Base-by-base conservation (phyloP, 352 stramenopile species). In the Pythium oligandrum region DNA sequence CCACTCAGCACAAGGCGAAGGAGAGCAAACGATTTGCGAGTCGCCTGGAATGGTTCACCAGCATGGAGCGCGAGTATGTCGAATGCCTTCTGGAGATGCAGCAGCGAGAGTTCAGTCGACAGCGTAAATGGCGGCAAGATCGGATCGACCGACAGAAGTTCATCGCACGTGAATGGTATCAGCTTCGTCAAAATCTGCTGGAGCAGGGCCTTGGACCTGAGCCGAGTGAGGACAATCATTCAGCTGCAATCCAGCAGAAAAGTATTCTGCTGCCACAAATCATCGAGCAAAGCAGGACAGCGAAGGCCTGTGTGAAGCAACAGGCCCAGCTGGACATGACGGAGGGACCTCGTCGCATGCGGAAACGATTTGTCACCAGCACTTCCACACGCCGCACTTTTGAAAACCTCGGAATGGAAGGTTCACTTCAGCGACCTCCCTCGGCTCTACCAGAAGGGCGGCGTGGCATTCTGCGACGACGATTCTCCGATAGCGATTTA, bases 41-140 rank as follows among this genome's bases (percentile, higher is more conserved):
- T 5, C 67, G 64, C 0, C 71, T 73, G 12, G 70, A 74, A 12
- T 87, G 78, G 78, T 50, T 73, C 7, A 38, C 66, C 8, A 68
- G 43, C 9, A 73, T 73, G 53, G 60, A 79, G 36, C 64, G 59
- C 6, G 34, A 59, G 11, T 73, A 68, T 17, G 57, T 70, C 8
- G 66, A 79, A 11, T 66, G 64, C n/a, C 53, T 89, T 6, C 47
- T 71, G 5, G 61, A 62, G 6, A 48, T 61, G 0, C 73, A 89
- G 42, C 74, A 73, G 43, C 68, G 51, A 38, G 78, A 87, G 44
- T 82, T 86, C 36, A 63, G 66, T 26, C 64, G 75, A 1, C 75
- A 87, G 52, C 61, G 79, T 4, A 87, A 86, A 44, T 87, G 78
- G 78, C 65, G 65, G 11, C 78, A 89, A 76, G 74, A 87, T 39